These are phyloP conservation scores for Trametes sanguinea DNA, from an alignment of 768 basidiomycete species.

Conservation along the genomic window DNA sequence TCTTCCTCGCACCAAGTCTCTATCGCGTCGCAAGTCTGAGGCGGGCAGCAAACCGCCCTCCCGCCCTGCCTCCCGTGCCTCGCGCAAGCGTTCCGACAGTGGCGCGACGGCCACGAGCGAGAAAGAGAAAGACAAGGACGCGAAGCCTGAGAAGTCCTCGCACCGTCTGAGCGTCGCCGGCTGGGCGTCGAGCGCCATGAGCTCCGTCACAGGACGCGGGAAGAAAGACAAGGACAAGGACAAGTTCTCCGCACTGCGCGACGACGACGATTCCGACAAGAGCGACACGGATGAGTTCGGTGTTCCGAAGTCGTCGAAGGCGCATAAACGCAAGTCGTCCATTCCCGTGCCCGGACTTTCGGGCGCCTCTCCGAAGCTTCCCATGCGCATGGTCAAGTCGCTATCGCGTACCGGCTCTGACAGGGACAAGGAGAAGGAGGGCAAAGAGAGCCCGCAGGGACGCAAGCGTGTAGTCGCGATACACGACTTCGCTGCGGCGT, in stretches of 20 bases:
- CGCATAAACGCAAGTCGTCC: conserved; percentile 21
- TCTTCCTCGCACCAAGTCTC: conserved; percentile 26
- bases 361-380: conserved; percentile 27
- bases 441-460: conserved; percentile 6
- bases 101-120: conserved; percentile 40
- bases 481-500: conserved; percentile 68
- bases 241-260: conserved; percentile 56
- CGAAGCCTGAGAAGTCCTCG: conserved; percentile 36
- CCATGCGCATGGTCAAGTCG: conserved; percentile 50
- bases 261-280: conserved; percentile 41
- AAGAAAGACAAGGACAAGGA: conserved; percentile 60
- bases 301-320: conserved; percentile 11
- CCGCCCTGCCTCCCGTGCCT: conserved; percentile 59
- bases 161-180: conserved; percentile 50
- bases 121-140: conserved; percentile 32
- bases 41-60: conserved; percentile 48
- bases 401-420: conserved; percentile 37
- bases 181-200: conserved; percentile 71
- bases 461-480: conserved; percentile 60
- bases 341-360: conserved; percentile 9
- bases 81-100: conserved; percentile 67
- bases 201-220: conserved; percentile 56
- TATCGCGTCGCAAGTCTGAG: conserved; percentile 44
- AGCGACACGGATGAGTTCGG: conserved; percentile 32
- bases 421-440: conserved; percentile 43